A percentile compares a stretch with the other conserved stretches of the same genome.
Conservation (phyloP, 495 filamentous ascomycete genomes). For the Neurospora tetraspora region DNA sequence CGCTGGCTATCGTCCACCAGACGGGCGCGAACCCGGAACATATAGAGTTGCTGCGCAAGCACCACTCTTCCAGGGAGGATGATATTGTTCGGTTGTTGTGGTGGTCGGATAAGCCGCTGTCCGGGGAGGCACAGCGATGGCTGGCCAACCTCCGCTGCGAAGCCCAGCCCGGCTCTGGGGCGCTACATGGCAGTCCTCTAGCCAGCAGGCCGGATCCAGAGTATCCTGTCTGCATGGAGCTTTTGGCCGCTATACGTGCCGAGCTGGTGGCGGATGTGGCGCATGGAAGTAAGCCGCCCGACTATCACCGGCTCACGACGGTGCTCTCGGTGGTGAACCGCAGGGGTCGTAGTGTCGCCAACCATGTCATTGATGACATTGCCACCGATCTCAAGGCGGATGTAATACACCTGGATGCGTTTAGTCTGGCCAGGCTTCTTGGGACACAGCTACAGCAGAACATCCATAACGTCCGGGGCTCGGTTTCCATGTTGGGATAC, state of each 20-base stretch:
- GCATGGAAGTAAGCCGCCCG: constrained; percentile 8
- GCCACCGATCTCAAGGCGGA: constrained; percentile 59
- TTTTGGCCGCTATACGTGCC: constrained; percentile 25
- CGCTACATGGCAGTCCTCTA: constrained; percentile 13
- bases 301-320: constrained; percentile 24
- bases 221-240: constrained; percentile 23
- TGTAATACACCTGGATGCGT: constrained; percentile 64
- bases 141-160: constrained; percentile 9
- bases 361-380: constrained; percentile 30
- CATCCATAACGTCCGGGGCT: constrained; percentile 28
- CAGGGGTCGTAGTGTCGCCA: constrained; percentile 22
- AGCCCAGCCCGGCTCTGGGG: neutral
- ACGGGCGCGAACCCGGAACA: constrained; percentile 2
- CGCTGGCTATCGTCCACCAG: constrained; percentile 6
- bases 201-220: constrained; percentile 13
- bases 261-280: constrained; percentile 22
- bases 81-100: constrained; percentile 4
- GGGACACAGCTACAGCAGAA: constrained; percentile 64
- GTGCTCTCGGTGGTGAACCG: constrained; percentile 28
- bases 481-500: constrained; percentile 54
- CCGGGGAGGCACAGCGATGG: constrained; percentile 13
- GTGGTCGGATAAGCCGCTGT: constrained; percentile 3
- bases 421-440: constrained; percentile 70
- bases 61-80: constrained; percentile 2
- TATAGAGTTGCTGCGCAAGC: constrained; percentile 10